A percentile compares a stretch with the other conserved stretches of the same genome.
These are phyloP conservation scores for Marsdenia floribunda DNA, from an alignment of 257 asterid species.

Conservation along the genomic window DNA sequence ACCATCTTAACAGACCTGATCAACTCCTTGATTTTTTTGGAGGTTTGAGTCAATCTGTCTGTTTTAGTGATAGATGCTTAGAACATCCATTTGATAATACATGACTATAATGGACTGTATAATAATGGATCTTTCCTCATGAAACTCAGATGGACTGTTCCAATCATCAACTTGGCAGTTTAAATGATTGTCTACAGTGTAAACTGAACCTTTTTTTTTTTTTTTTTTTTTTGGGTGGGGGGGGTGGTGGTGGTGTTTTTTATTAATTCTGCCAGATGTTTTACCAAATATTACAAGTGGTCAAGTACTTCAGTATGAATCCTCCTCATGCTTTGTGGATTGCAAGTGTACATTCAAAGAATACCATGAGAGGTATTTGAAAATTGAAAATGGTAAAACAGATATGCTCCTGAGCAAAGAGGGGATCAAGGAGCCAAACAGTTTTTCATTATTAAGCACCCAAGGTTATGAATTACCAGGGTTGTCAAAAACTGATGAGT, in stretches of 20 bases:
- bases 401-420: constrained; percentile 40
- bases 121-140: neutral
- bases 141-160: neutral
- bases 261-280: constrained; percentile 36
- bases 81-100: neutral
- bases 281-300: constrained; percentile 50
- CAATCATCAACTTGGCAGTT: neutral
- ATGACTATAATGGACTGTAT: neutral
- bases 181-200: neutral
- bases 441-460: constrained; percentile 36
- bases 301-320: constrained; percentile 68
- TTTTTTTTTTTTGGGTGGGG: neutral
- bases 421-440: constrained; percentile 42
- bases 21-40: neutral
- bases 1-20: neutral
- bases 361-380: constrained; percentile 45
- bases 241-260: neutral
- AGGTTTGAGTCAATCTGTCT: neutral
- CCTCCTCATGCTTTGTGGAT: constrained; percentile 57
- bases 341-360: constrained; percentile 47
- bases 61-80: neutral
- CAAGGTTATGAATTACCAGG: constrained; percentile 36
- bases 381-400: constrained; percentile 36
- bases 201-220: neutral
- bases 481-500: constrained; percentile 37